Evolutionary conservation across 108 stramenopile species (phyloP).

Genomic region (Aurantiochytrium sp.): DNA sequence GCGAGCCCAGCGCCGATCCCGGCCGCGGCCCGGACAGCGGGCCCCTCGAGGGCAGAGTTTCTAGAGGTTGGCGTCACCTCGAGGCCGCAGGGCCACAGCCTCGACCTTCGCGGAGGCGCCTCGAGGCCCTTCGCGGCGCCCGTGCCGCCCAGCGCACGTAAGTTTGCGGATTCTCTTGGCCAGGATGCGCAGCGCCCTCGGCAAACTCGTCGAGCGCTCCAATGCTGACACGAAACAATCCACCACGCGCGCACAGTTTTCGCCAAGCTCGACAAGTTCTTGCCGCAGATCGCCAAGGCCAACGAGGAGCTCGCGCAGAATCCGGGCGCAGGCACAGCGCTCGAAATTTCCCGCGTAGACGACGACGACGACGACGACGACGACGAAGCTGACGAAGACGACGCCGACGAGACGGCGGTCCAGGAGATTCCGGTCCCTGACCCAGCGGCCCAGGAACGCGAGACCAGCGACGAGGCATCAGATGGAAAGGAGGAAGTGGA

Average conservation of each 20-base stretch:
- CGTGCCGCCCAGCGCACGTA: background rate
- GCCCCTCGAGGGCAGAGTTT: too few relatives aligned
- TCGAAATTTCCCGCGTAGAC: background rate
- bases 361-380: background rate
- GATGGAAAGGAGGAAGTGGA: background rate
- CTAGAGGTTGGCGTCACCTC: background rate
- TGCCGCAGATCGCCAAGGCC: constrained; percentile 11
- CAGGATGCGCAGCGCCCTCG: background rate
- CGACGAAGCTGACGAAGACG: background rate
- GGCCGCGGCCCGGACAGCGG: too few relatives aligned
- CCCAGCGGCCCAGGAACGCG: too few relatives aligned
- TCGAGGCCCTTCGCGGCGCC: background rate
- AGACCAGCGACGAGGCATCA: background rate
- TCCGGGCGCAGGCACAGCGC: background rate
- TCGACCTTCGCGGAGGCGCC: background rate
- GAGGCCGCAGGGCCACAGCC: background rate
- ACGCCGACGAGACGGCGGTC: too few relatives aligned
- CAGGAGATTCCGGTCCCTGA: background rate
- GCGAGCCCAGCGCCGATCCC: too few relatives aligned
- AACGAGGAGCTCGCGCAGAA: background rate
- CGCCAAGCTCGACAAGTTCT: background rate
- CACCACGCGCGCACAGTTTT: background rate
- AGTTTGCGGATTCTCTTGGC: background rate
- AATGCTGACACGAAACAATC: background rate
- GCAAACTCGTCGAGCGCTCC: background rate